Percentiles rank a stretch among this genome's conserved stretches.
Evolutionary conservation across 2,329 filamentous ascomycete species (phyloP).

Genomic region (Fusarium dimerum): DNA sequence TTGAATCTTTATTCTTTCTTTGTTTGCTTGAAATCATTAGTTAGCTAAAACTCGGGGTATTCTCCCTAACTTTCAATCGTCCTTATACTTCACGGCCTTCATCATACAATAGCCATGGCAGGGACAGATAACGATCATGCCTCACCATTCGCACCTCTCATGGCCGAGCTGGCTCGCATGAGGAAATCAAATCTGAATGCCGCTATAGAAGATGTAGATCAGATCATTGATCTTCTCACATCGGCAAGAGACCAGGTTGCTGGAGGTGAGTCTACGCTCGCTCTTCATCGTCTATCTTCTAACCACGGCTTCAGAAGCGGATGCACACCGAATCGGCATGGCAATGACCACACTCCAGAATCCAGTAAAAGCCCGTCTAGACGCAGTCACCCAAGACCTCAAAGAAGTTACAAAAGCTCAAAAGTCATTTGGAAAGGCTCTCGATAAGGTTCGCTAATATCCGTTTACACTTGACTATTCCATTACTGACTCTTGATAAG

Average conservation of each 20-base stretch:
- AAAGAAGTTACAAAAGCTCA: constrained; percentile 82
- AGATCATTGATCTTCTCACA: constrained; percentile 75
- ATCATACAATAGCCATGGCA: constrained; percentile 30
- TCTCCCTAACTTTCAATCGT: neutral
- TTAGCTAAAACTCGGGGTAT: neutral
- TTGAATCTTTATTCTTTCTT: constrained; percentile 1
- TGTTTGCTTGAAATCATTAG: neutral
- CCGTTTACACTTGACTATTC: neutral
- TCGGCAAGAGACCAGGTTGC: constrained; percentile 73
- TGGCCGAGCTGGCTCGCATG: constrained; percentile 74
- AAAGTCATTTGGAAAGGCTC: constrained; percentile 78
- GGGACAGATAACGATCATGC: constrained; percentile 37
- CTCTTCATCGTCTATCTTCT: constrained; percentile 5
- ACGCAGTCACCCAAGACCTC: constrained; percentile 76
- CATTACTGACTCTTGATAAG: constrained; percentile 26
- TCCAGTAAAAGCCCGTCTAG: constrained; percentile 78
- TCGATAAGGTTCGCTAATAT: constrained; percentile 67
- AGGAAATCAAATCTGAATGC: constrained; percentile 67
- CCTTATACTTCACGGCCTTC: neutral
- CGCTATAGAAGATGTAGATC: constrained; percentile 78
- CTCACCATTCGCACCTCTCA: constrained; percentile 57
- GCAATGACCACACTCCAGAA: constrained; percentile 84
- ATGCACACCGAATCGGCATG: constrained; percentile 63
- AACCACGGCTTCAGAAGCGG: constrained; percentile 30
- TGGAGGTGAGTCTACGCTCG: constrained; percentile 49